These are phyloP conservation scores for Nicotiana undulata DNA, from an alignment of 257 asterid genomes.

Conservation along the genomic window DNA sequence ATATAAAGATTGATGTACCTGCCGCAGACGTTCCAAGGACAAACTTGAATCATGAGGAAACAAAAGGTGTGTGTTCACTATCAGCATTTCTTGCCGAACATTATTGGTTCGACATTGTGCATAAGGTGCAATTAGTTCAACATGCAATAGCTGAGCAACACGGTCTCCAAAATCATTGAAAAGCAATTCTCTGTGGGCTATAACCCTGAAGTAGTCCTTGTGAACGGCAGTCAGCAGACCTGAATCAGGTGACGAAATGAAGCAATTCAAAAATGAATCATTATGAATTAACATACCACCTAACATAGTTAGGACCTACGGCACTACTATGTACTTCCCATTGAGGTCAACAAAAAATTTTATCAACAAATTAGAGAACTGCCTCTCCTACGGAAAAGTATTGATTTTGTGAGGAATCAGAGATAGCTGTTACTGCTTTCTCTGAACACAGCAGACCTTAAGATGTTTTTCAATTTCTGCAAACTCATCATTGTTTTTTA, in stretches of 20 bases:
- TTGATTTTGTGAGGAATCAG: not conserved
- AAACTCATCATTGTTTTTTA: not conserved
- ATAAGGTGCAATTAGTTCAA: constrained; percentile 58
- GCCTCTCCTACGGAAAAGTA: not conserved
- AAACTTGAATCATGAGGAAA: constrained; percentile 93
- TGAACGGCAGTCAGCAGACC: constrained; percentile 91
- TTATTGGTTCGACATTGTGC: constrained; percentile 38
- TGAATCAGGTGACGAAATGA: constrained; percentile 16
- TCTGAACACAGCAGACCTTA: not conserved
- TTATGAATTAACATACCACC: not conserved
- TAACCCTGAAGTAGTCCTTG: constrained; percentile 74
- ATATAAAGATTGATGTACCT: constrained; percentile 38
- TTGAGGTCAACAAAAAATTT: not conserved
- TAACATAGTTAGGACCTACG: not conserved
- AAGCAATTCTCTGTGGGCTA: constrained; percentile 73
- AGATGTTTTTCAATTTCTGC: not conserved
- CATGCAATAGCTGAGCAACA: constrained; percentile 93
- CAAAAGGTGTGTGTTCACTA: constrained; percentile 87
- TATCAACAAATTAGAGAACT: not conserved
- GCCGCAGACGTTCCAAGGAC: constrained; percentile 91
- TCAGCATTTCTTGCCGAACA: constrained; percentile 78
- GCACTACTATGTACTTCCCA: not conserved
- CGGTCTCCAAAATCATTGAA: constrained; percentile 99
- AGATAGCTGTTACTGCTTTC: not conserved
- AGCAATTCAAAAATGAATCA: not conserved